These are phyloP conservation scores for Nicotiana knightiana DNA, from an alignment of 257 asterid species.

Conservation along the genomic window DNA sequence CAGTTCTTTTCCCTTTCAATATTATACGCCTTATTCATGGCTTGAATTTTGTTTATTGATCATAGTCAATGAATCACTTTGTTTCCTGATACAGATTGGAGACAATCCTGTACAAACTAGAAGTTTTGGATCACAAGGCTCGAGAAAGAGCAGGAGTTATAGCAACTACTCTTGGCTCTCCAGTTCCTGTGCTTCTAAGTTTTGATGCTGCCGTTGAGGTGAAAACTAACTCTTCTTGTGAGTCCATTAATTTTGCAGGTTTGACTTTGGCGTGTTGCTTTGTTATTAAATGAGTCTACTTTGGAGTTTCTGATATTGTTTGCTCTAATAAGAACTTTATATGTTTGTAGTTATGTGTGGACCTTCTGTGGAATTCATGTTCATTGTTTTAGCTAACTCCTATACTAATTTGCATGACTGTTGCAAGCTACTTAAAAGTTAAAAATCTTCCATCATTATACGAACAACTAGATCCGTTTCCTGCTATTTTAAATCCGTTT, in stretches of 20 bases:
- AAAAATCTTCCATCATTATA: neutral
- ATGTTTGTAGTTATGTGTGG: neutral
- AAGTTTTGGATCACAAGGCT: conserved; percentile 91
- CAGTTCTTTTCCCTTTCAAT: neutral
- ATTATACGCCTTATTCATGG: neutral
- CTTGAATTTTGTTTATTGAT: neutral
- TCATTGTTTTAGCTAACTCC: neutral
- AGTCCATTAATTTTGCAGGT: conserved; percentile 8
- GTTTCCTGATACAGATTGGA: conserved; percentile 59
- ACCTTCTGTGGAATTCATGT: neutral
- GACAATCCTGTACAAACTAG: conserved; percentile 73
- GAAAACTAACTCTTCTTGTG: conserved; percentile 17
- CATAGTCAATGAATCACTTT: conserved; percentile 10
- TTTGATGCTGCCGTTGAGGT: conserved; percentile 98
- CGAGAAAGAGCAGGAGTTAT: conserved; percentile 98
- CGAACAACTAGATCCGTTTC: neutral
- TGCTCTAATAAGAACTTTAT: neutral
- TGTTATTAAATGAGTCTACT: neutral
- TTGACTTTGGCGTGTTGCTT: neutral
- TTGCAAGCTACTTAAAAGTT: neutral
- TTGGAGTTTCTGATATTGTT: neutral
- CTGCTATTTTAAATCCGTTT: neutral
- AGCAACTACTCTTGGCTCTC: conserved; percentile 77
- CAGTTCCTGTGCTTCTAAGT: conserved; percentile 82
- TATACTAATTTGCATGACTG: neutral